Conservation (phyloP, 2,329 filamentous ascomycete genomes). For the Chrysoporthe puriensis region DNA sequence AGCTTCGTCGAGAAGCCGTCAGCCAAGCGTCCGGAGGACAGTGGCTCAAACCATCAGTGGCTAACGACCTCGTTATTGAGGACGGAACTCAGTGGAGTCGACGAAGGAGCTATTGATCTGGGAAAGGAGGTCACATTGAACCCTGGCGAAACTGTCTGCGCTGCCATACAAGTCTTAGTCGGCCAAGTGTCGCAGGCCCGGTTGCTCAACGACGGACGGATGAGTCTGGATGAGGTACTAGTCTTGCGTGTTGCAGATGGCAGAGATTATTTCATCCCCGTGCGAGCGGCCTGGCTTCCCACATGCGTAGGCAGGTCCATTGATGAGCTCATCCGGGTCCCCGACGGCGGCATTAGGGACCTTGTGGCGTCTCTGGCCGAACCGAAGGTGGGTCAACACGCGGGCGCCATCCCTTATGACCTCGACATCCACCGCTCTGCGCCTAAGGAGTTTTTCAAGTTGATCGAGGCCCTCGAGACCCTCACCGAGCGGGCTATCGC, state of each 20-base stretch:
- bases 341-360: slow-evolving; percentile 74
- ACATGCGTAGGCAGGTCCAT: slow-evolving; percentile 84
- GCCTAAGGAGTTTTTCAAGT: slow-evolving; percentile 83
- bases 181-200: slow-evolving; percentile 66
- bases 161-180: slow-evolving; percentile 70
- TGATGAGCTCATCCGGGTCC: slow-evolving; percentile 85
- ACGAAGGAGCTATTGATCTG: slow-evolving; percentile 37
- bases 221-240: slow-evolving; percentile 79
- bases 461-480: slow-evolving; percentile 77
- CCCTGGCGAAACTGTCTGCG: slow-evolving; percentile 80
- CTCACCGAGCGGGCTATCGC: slow-evolving; percentile 61
- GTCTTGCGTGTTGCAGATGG: slow-evolving; percentile 83
- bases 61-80: slow-evolving; percentile 68
- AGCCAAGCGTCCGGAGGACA: slow-evolving; percentile 45
- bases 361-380: slow-evolving; percentile 42
- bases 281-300: slow-evolving; percentile 77
- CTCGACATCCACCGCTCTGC: slow-evolving; percentile 74
- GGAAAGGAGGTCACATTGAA: slow-evolving; percentile 67
- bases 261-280: slow-evolving; percentile 87
- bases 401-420: slow-evolving; percentile 57
- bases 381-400: slow-evolving; percentile 36
- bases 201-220: slow-evolving; percentile 69
- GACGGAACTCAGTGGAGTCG: slow-evolving; percentile 43
- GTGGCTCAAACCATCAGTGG: slow-evolving; percentile 57
- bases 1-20: slow-evolving; percentile 76